These are phyloP conservation scores for Adansonia madagascariensis DNA, from an alignment of 441 rosid species.

Conservation along the genomic window DNA sequence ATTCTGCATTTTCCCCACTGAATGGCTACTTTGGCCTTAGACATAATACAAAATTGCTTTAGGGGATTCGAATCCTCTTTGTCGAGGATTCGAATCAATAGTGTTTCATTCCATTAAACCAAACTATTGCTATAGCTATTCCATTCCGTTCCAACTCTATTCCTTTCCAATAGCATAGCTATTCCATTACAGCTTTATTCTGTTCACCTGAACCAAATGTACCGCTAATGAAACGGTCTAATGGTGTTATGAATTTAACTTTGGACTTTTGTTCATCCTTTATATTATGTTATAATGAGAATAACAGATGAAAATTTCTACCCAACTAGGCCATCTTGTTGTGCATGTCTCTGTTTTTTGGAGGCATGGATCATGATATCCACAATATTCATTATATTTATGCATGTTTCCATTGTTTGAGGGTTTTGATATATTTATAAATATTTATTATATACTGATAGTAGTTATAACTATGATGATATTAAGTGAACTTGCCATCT, in stretches of 20 bases:
- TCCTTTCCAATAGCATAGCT: too few relatives aligned
- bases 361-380: neutral
- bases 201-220: too few relatives aligned
- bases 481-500: neutral
- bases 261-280: neutral
- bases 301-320: neutral
- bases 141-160: too few relatives aligned
- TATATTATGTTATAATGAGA: neutral
- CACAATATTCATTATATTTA: neutral
- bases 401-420: neutral
- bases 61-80: too few relatives aligned
- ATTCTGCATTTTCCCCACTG: too few relatives aligned
- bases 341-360: neutral
- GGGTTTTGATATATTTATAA: neutral
- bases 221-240: neutral
- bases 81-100: too few relatives aligned
- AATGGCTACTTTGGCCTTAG: too few relatives aligned
- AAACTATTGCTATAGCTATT: too few relatives aligned
- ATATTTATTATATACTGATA: neutral
- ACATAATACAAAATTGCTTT: too few relatives aligned
- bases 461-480: neutral
- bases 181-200: neutral
- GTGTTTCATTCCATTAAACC: too few relatives aligned
- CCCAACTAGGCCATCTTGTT: constrained; percentile 1
- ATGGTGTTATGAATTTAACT: neutral